Evolutionary conservation across 176 grass and related monocot species (phyloP).

Genomic region (Eleusine indica): DNA sequence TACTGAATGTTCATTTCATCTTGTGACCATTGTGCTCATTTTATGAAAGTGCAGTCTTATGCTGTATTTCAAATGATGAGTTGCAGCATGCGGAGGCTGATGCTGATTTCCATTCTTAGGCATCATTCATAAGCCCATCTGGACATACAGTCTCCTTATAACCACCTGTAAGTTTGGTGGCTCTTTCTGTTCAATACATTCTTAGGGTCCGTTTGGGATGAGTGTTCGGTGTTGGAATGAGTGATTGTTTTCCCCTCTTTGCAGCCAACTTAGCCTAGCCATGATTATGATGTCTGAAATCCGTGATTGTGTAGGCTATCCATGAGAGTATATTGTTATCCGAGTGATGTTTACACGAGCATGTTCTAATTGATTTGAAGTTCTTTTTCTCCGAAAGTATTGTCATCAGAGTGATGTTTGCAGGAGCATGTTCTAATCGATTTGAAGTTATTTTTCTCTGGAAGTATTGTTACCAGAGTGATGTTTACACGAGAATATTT

Average conservation of each 20-base stretch:
- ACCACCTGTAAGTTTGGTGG: no score
- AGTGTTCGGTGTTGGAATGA: not conserved
- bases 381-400: no score
- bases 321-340: not conserved
- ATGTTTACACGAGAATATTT: not conserved
- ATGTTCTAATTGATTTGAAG: not conserved
- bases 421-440: no score
- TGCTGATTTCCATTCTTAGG: not conserved
- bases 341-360: not conserved
- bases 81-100: not conserved
- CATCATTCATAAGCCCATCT: not conserved
- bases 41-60: not conserved
- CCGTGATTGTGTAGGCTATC: not conserved
- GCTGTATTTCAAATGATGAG: not conserved
- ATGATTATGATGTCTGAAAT: not conserved
- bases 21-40: not conserved
- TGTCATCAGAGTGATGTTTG: no score
- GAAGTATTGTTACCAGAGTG: no score
- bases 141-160: no score
- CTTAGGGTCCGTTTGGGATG: no score
- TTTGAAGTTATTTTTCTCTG: no score
- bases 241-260: not conserved
- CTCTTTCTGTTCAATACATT: no score
- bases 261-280: no score
- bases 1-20: no score